A percentile compares a stretch with the other conserved stretches of the same genome.
These are phyloP conservation scores for Flaveria ramosissima DNA, from an alignment of 129 eudicot genomes.

Conservation along the genomic window DNA sequence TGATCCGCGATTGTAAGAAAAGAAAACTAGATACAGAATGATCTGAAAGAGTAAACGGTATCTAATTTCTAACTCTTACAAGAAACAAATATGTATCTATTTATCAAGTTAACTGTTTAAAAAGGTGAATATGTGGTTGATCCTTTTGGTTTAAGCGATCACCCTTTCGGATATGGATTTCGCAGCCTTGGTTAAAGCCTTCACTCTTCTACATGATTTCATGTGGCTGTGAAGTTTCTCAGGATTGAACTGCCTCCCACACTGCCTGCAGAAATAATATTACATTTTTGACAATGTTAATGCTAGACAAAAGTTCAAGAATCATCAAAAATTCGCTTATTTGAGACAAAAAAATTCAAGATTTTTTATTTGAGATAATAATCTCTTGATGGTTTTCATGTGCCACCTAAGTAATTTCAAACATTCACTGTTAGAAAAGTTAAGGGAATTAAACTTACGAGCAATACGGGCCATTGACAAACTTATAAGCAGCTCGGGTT, in stretches of 20 bases:
- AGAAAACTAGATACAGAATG: conserved; percentile 22
- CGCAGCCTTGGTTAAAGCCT: conserved; percentile 45
- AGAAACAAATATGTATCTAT: conserved; percentile 24
- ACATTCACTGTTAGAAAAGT: not conserved
- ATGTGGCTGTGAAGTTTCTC: conserved; percentile 70
- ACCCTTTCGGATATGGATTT: conserved; percentile 20
- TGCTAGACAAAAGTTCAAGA: not conserved
- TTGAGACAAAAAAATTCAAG: not conserved
- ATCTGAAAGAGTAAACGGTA: conserved; percentile 24
- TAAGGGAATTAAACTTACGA: conserved; percentile 49
- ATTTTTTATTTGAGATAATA: not conserved
- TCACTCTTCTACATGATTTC: conserved; percentile 71
- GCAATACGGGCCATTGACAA: conserved; percentile 63
- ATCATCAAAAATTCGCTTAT: not conserved
- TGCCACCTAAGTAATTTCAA: no score
- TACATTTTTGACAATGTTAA: conserved; percentile 12
- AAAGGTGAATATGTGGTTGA: conserved; percentile 19
- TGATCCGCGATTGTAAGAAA: conserved; percentile 9
- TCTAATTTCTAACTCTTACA: conserved; percentile 31
- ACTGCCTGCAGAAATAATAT: conserved; percentile 54
- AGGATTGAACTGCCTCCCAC: conserved; percentile 73
- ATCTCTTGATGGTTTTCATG: no score
- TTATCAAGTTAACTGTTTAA: conserved; percentile 37
- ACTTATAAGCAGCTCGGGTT: conserved; percentile 50
- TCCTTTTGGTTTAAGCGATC: conserved; percentile 13